Percentiles rank a stretch among this genome's conserved stretches.
These are phyloP conservation scores for Eucalyptus fibrosa DNA, from an alignment of 345 rosid species.

Conservation along the genomic window DNA sequence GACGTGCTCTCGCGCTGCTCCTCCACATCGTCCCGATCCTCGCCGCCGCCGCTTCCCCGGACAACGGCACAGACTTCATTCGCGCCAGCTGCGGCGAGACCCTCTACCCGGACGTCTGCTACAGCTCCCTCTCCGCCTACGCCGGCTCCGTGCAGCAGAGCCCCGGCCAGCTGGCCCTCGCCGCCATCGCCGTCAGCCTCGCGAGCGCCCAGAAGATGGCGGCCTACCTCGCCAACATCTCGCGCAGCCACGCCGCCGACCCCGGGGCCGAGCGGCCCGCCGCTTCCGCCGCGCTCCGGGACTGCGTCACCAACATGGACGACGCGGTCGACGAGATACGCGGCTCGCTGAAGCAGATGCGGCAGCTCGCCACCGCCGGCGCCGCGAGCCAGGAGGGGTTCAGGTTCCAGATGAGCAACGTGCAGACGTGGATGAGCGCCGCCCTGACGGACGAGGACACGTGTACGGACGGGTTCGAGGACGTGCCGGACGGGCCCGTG, in stretches of 20 bases:
- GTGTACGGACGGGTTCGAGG: constrained; percentile 70
- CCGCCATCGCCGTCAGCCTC: constrained; percentile 47
- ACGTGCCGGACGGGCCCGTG: constrained; percentile 22
- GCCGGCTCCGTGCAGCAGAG: constrained; percentile 37
- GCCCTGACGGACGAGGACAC: constrained; percentile 78
- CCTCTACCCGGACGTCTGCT: constrained; percentile 73
- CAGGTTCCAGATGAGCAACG: constrained; percentile 58
- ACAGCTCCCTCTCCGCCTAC: constrained; percentile 42
- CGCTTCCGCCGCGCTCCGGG: constrained; percentile 31
- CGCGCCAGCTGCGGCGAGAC: constrained; percentile 62
- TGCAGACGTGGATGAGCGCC: constrained; percentile 90
- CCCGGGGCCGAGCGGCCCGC: neutral
- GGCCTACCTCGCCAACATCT: constrained; percentile 31
- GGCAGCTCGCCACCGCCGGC: neutral
- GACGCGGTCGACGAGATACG: constrained; percentile 70
- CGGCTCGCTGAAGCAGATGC: constrained; percentile 59
- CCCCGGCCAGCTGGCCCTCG: constrained; percentile 46
- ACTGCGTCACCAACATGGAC: constrained; percentile 62
- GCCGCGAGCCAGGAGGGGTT: constrained; percentile 20
- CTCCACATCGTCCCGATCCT: neutral
- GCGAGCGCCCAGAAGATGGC: constrained; percentile 29
- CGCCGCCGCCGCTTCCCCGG: neutral
- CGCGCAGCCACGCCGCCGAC: constrained; percentile 32
- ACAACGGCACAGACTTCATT: constrained; percentile 37
- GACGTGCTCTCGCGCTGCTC: neutral